Conservation (phyloP, 1,139 yeast species). For the Hansenula sp. region DNA sequence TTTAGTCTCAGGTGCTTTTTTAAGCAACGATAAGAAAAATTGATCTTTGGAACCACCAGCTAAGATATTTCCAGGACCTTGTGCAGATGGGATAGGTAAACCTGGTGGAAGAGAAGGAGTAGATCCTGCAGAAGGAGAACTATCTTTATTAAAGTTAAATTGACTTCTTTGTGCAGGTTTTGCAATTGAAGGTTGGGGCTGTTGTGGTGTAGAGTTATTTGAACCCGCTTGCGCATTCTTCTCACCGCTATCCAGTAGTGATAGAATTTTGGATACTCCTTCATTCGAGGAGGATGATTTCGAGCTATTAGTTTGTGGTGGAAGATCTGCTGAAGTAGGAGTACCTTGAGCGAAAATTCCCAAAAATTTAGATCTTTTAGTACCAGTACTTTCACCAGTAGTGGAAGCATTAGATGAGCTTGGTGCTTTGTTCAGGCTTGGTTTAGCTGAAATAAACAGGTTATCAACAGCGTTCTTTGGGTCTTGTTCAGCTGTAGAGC, state of each 20-base stretch:
- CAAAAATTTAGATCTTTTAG: conserved; percentile 42
- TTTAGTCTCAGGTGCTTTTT: conserved; percentile 27
- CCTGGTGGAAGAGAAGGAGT: conserved; percentile 16
- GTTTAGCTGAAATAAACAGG: conserved; percentile 40
- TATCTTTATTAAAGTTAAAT: conserved; percentile 5
- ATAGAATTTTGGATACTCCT: conserved; percentile 2
- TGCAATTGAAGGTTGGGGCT: conserved; percentile 5
- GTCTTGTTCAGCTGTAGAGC: conserved; percentile 5
- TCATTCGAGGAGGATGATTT: background rate
- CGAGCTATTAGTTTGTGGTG: background rate
- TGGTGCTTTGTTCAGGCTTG: conserved; percentile 8
- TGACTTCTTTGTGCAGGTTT: conserved; percentile 7
- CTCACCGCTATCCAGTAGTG: conserved; percentile 2
- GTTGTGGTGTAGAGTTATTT: conserved; percentile 3
- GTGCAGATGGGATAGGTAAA: conserved; percentile 3
- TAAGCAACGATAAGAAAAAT: conserved; percentile 51
- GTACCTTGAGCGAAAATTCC: conserved; percentile 34
- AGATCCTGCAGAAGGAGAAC: conserved; percentile 1
- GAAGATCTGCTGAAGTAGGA: background rate
- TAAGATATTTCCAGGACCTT: background rate
- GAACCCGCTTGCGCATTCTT: conserved; percentile 8
- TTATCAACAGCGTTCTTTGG: conserved; percentile 47
- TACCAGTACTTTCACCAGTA: conserved; percentile 10
- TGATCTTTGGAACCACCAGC: conserved; percentile 36
- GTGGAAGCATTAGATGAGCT: conserved; percentile 5